A percentile compares a stretch with the other conserved stretches of the same genome.
Evolutionary conservation across 2,329 filamentous ascomycete genomes (phyloP).

Genomic region (Aspergillus aculeatus): DNA sequence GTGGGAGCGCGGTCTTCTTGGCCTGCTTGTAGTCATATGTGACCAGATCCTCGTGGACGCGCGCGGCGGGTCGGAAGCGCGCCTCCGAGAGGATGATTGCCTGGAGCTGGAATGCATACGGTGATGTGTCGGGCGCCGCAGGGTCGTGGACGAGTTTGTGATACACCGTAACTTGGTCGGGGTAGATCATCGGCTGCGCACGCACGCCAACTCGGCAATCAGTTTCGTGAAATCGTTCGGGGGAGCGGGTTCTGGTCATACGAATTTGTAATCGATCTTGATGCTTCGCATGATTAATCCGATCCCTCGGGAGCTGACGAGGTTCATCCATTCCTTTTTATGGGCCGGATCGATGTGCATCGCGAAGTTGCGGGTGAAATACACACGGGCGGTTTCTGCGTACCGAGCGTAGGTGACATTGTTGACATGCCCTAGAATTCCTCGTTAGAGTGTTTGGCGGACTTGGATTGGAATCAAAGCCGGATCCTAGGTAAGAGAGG

Average conservation of each 20-base stretch:
- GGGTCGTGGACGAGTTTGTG: conserved; percentile 66
- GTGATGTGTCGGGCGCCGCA: conserved; percentile 36
- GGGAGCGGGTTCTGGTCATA: conserved; percentile 45
- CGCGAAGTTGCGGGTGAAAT: conserved; percentile 73
- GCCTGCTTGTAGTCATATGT: conserved; percentile 69
- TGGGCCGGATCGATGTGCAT: conserved; percentile 61
- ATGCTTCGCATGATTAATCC: conserved; percentile 80
- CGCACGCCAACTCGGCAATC: not conserved
- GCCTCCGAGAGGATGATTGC: conserved; percentile 71
- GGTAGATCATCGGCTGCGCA: conserved; percentile 74
- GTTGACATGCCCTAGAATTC: conserved; percentile 70
- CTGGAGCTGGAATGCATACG: conserved; percentile 48
- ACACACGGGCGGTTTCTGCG: conserved; percentile 76
- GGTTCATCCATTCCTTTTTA: conserved; percentile 62
- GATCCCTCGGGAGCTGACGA: conserved; percentile 64
- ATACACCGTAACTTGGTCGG: conserved; percentile 78
- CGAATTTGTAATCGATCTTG: conserved; percentile 83
- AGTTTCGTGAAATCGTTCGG: not conserved
- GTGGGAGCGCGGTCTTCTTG: conserved; percentile 56
- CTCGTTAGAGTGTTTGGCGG: conserved; percentile 1
- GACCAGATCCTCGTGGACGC: conserved; percentile 74
- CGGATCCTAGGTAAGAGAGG: not conserved
- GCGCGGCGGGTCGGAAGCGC: conserved; percentile 69
- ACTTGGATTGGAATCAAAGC: not conserved
- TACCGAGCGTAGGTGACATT: conserved; percentile 82